A percentile compares a stretch with the other conserved stretches of the same genome.
These are phyloP conservation scores for Balansia obtecta DNA, from an alignment of 2,329 filamentous ascomycete genomes.

Conservation along the genomic window DNA sequence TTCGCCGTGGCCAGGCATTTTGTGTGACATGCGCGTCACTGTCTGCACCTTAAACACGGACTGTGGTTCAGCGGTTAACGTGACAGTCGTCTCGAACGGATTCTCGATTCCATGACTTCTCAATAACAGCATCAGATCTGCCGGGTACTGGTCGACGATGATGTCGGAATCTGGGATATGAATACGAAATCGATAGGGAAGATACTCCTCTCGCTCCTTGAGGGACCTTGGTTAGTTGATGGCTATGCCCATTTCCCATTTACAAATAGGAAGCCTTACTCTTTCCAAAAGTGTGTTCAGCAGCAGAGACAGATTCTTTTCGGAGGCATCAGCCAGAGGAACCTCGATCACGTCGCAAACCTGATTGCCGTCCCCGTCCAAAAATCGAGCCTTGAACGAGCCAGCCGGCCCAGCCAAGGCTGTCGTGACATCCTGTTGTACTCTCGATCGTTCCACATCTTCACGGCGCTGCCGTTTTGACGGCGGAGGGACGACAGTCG, in stretches of 20 bases:
- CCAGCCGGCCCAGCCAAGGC: slow-evolving; percentile 58
- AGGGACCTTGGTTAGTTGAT: not conserved
- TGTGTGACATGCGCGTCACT: slow-evolving; percentile 78
- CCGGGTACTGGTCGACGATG: slow-evolving; percentile 43
- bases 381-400: slow-evolving; percentile 75
- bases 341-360: slow-evolving; percentile 59
- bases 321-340: slow-evolving; percentile 70
- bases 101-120: slow-evolving; percentile 43
- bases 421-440: slow-evolving; percentile 63
- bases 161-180: slow-evolving; percentile 41
- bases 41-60: slow-evolving; percentile 89
- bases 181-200: slow-evolving; percentile 50
- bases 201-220: slow-evolving; percentile 43
- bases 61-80: slow-evolving; percentile 60
- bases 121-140: slow-evolving; percentile 41
- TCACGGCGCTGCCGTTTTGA: slow-evolving; percentile 80
- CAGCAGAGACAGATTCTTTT: slow-evolving; percentile 79
- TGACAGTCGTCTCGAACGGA: slow-evolving; percentile 42
- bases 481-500: slow-evolving; percentile 70
- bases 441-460: slow-evolving; percentile 54
- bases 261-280: slow-evolving; percentile 26
- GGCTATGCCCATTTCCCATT: not conserved
- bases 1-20: slow-evolving; percentile 83
- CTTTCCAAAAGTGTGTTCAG: slow-evolving; percentile 74
- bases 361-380: slow-evolving; percentile 67